These are phyloP conservation scores for Hyaloscypha bicolor DNA, from an alignment of 495 filamentous ascomycete genomes.

Conservation along the genomic window DNA sequence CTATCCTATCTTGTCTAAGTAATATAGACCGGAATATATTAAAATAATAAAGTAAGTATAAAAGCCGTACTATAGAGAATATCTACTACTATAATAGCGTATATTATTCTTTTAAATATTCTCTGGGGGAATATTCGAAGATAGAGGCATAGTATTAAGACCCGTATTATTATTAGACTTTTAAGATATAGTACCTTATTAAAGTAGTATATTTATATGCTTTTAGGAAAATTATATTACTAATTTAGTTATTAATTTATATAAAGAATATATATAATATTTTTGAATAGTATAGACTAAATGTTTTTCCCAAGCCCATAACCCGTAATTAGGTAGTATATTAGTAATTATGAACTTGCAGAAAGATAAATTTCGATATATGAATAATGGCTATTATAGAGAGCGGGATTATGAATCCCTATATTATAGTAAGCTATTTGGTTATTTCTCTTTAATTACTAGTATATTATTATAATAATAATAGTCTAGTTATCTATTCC, in stretches of 20 bases:
- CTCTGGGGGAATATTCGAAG: constrained; percentile 18
- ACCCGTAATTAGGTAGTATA: constrained; percentile 35
- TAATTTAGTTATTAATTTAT: neutral
- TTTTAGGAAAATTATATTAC: neutral
- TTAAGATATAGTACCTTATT: constrained; percentile 16
- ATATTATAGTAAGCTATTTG: neutral
- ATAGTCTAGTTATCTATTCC: neutral
- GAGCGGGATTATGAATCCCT: constrained; percentile 19
- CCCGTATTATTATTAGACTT: constrained; percentile 14
- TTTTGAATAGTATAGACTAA: constrained; percentile 47
- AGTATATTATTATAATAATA: constrained; percentile 10
- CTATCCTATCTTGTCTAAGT: constrained; percentile 38
- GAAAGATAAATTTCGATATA: constrained; percentile 5
- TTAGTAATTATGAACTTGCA: neutral
- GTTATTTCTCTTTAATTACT: neutral
- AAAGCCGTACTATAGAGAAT: constrained; percentile 4
- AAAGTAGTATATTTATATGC: constrained; percentile 18
- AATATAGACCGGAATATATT: constrained; percentile 35
- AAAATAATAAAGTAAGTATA: constrained; percentile 14
- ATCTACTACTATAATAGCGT: constrained; percentile 9
- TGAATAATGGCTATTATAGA: constrained; percentile 20
- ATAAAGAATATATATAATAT: constrained; percentile 39
- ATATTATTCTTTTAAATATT: constrained; percentile 4
- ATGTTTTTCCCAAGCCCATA: constrained; percentile 48
- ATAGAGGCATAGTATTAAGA: constrained; percentile 23